Evolutionary conservation across 2,329 filamentous ascomycete species (phyloP), one percentile per base, ranked within the genome.

Genomic region (Microsporum canis): DNA sequence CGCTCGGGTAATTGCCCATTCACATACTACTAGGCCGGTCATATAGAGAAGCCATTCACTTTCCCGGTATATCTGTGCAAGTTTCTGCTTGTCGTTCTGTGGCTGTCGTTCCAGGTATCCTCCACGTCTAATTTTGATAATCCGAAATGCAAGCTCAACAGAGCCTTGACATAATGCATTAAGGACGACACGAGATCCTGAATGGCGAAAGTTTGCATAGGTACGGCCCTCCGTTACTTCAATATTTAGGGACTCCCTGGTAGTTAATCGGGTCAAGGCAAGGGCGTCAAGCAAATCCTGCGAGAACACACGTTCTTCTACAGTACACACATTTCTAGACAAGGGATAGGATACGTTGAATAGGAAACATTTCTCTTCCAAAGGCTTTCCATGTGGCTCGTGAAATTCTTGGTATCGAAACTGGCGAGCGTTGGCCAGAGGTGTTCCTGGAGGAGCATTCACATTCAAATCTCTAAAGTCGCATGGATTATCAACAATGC

Each of bases 271-370:
- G 63, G 77, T 69, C 14, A 77, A 65, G 3, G 73, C 73, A 36
- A 77, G 68, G 3, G 73, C 74, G 62, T 76, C 72, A 60, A 78
- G 71, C 29, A 78, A 66, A 45, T 74, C 73, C 3, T 71, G 72
- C 1, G 76, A 78, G 63, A 78, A 77, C 23, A 78, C 68, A 0
- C 73, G 71, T 57, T 71, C 68, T 61, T 78, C 76, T 67, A 76
- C 69, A 1, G 67, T 63, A 4, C 65, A 66, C 12, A 71, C 62
- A 0, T 68, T 69, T 5, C 66, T 69, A 10, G 74, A 66, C 10
- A 75, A 68, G n/a, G 76, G 76, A 64, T 77, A 76, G 57, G 70
- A 73, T n/a, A 75, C 64, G 60, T 75, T 77, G 65, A 77, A 77
- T 14, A 78, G 72, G 61, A 76, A 77, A 62, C 75, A 77, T 57